A percentile compares a stretch with the other conserved stretches of the same genome.
phyloP scores from a whole-genome alignment of 1,284 basidiomycete species.

The Cryptococcus sp. region DNA sequence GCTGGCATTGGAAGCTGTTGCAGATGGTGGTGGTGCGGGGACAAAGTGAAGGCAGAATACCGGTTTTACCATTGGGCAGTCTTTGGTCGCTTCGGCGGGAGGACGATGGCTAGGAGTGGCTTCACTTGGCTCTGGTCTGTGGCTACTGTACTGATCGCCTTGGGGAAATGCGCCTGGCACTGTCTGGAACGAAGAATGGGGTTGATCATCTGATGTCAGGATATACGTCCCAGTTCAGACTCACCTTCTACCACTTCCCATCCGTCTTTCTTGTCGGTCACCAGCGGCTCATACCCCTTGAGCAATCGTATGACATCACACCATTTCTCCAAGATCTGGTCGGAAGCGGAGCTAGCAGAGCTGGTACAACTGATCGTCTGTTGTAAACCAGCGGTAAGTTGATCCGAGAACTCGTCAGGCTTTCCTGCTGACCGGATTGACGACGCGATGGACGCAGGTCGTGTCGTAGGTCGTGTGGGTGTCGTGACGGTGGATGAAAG shows the following conservation, averaged over 20 bases:
- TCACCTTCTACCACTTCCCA: conserved; percentile 35
- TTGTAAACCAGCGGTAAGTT: neutral
- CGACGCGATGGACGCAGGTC: neutral
- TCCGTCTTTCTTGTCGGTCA: conserved; percentile 8
- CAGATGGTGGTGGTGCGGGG: conserved; percentile 1
- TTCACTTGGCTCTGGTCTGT: neutral
- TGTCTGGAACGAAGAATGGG: conserved; percentile 6
- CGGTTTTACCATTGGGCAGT: conserved; percentile 19
- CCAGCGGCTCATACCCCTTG: conserved; percentile 17
- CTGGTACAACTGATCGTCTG: neutral
- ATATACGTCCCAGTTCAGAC: conserved; percentile 4
- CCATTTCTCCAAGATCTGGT: conserved; percentile 13
- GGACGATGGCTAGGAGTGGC: neutral
- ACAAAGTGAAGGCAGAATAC: conserved; percentile 25
- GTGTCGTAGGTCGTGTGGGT: neutral
- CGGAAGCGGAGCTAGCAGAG: conserved; percentile 4
- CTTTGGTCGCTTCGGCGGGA: neutral
- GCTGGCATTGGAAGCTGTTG: conserved; percentile 1
- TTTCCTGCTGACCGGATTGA: neutral
- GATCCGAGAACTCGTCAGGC: neutral
- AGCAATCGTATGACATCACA: conserved; percentile 11
- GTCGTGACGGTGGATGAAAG: neutral
- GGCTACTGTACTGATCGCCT: conserved; percentile 7
- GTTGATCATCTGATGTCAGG: conserved; percentile 4
- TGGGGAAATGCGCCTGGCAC: conserved; percentile 37